Evolutionary conservation across 1,284 basidiomycete species (phyloP).

Genomic region (Ganoderma leucocontextum): DNA sequence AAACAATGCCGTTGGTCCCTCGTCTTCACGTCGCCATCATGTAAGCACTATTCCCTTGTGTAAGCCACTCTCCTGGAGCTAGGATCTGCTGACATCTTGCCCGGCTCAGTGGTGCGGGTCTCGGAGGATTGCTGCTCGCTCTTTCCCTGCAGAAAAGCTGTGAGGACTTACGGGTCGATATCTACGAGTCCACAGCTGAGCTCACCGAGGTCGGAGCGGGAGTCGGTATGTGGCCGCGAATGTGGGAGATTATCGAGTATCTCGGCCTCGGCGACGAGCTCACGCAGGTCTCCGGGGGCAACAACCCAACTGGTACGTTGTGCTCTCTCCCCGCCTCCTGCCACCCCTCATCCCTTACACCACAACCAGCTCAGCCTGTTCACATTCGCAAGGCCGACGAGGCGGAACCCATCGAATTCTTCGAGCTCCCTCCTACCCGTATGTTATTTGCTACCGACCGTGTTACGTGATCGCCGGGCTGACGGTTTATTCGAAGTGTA

Average conservation of each 20-base stretch:
- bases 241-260: conserved; percentile 34
- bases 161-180: conserved; percentile 47
- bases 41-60: not conserved
- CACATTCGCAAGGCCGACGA: conserved; percentile 28
- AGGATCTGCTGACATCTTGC: not conserved
- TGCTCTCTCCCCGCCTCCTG: no score
- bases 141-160: conserved; percentile 44
- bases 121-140: conserved; percentile 46
- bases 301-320: conserved; percentile 2
- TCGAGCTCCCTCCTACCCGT: conserved; percentile 5
- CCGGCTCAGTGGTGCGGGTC: conserved; percentile 46
- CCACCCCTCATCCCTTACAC: not conserved
- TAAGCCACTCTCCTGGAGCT: not conserved
- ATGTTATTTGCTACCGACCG: conserved; percentile 23
- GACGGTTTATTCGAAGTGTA: conserved; percentile 32
- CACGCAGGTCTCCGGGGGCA: conserved; percentile 3
- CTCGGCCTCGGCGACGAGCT: conserved; percentile 37
- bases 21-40: conserved; percentile 6
- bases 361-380: not conserved
- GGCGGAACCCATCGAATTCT: conserved; percentile 16
- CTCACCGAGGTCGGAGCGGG: conserved; percentile 54
- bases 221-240: conserved; percentile 41
- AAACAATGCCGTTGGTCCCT: not conserved
- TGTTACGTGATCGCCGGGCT: conserved; percentile 14
- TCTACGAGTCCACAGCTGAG: conserved; percentile 50